Base-by-base conservation (phyloP, 805 yeast genomes). In the Huiozyma sinensis region DNA sequence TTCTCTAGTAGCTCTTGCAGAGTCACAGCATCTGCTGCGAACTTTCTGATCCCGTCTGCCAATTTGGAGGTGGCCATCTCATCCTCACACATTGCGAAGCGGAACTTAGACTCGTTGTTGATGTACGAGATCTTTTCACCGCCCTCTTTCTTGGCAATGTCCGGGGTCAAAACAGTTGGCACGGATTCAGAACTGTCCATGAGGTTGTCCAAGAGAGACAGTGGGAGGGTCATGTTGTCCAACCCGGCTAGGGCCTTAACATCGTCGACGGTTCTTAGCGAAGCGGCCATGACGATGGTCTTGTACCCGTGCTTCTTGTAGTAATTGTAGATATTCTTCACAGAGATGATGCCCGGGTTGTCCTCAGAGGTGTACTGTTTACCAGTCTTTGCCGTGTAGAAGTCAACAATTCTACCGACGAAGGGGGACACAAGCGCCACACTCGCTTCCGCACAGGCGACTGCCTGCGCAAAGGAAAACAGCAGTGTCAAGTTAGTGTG, bases 211-310 rank as follows among this genome's bases (percentile, higher is more conserved):
- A 92, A 80, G 61, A 92, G 75, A 64, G 75, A 77, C 66, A 97
- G 97, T 58, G 97, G 76, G 61, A 92, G 88, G 64, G 99, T 92
- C 71, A 92, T 76, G 79, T 72, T 88, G 68, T 92, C 99, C 64
- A 86, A 81, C 68, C 99, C 99, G 47, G 98, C 97, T 59, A 92
- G 76, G 58, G 94, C 95, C 70, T 81, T 83, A 71, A 92, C 86
- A 74, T 90, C 98, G 56, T 88, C 95, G 50, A 73, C 69, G 76
- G 89, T 92, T 81, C 99, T 90, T 88, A 92, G 90, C 48, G 97
- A 90, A 48, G 99, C 99, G 71, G 98, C 99, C 99, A 92, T 92
- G 64, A 92, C 97, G 65, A 92, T 89, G 67, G 99, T 92, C 61
- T 90, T 77, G 81, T 92, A 92, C 58, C 82, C 90, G 70, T 69